These are phyloP conservation scores for Emmonsiellopsis sp. DNA, from an alignment of 2,329 filamentous ascomycete species.

Conservation along the genomic window DNA sequence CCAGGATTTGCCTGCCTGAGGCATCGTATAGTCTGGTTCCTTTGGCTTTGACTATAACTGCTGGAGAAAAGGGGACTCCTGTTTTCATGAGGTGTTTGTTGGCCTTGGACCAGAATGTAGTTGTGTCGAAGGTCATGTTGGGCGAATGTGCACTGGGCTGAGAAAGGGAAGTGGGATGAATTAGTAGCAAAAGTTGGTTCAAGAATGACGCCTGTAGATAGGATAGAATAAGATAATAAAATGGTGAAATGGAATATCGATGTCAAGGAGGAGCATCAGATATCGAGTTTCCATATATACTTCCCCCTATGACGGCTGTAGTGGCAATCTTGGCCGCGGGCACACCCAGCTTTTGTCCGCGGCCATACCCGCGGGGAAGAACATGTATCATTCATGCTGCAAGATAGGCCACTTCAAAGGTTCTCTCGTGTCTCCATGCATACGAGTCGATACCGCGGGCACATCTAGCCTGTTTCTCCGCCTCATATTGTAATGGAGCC, in stretches of 20 bases:
- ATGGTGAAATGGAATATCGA: background rate
- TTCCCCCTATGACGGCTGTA: background rate
- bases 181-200: background rate
- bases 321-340: background rate
- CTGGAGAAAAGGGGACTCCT: constrained; percentile 24
- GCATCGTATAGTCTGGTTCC: constrained; percentile 41
- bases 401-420: background rate
- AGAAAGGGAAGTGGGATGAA: too few species aligned
- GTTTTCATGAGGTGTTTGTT: constrained; percentile 36
- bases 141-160: too few species aligned
- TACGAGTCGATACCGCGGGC: too few species aligned
- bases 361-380: background rate
- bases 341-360: background rate
- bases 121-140: constrained; percentile 4
- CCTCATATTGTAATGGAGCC: too few species aligned
- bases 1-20: constrained; percentile 39
- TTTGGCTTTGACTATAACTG: constrained; percentile 37
- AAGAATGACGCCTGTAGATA: background rate
- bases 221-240: background rate
- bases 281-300: background rate
- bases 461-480: too few species aligned
- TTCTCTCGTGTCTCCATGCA: too few species aligned
- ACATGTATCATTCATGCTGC: constrained; percentile 3
- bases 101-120: constrained; percentile 27
- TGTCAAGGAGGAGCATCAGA: background rate